Conservation (phyloP, 73 alveolate genomes). For the Paramecium tetraurelia region DNA sequence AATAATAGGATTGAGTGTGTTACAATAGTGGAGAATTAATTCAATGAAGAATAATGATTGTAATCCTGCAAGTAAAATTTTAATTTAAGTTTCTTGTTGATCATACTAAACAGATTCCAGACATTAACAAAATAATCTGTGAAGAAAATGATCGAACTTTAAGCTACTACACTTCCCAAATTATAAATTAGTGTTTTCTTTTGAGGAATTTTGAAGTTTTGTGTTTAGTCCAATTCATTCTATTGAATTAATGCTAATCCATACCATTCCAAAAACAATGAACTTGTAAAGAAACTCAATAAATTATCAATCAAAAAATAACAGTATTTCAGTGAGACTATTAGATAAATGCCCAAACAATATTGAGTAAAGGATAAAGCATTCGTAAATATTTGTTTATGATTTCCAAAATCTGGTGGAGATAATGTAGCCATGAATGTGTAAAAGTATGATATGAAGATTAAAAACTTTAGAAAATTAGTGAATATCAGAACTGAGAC, state of each 20-base stretch:
- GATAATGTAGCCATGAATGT: neutral
- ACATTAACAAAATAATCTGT: neutral
- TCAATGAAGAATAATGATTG: neutral
- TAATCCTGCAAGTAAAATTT: neutral
- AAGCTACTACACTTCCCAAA: neutral
- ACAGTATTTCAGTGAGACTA: neutral
- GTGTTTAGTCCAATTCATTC: neutral
- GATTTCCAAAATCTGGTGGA: neutral
- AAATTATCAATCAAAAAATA: neutral
- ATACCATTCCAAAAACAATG: neutral
- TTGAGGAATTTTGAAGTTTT: neutral
- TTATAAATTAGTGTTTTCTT: neutral
- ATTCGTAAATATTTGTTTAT: neutral
- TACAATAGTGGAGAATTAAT: neutral
- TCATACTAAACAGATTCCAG: neutral
- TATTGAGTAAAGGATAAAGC: neutral
- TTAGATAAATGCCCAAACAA: neutral
- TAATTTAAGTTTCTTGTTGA: neutral
- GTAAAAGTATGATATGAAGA: neutral
- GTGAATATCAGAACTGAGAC: neutral
- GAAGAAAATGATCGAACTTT: neutral
- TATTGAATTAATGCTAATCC: neutral
- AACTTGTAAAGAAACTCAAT: neutral
- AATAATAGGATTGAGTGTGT: neutral
- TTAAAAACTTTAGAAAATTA: neutral